phyloP scores from a whole-genome alignment of 2,329 filamentous ascomycete species.

The Colletotrichum paranaense region DNA sequence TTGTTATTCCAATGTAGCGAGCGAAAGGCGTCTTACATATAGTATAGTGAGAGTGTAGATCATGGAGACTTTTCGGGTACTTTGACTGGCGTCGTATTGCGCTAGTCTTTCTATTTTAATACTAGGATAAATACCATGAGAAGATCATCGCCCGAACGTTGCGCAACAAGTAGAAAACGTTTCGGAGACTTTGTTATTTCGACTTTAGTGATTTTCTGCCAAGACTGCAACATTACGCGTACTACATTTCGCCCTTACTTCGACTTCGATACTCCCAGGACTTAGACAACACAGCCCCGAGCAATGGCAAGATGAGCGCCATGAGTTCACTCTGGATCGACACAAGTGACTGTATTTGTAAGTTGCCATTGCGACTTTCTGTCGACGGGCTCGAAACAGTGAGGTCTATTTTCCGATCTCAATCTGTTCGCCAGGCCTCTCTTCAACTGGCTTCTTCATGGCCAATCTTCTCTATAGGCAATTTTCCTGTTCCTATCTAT shows the following conservation, averaged over 20 bases:
- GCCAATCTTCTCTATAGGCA: not conserved
- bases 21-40: not conserved
- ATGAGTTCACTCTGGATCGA: not conserved
- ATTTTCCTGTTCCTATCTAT: not conserved
- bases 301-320: not conserved
- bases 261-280: not conserved
- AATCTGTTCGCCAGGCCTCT: not conserved
- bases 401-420: not conserved
- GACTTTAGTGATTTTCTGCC: not conserved
- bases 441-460: not conserved
- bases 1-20: not conserved
- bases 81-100: not conserved
- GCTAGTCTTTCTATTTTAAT: not conserved
- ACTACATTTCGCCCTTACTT: not conserved
- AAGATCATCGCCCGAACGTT: not conserved
- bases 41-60: not conserved
- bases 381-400: not conserved
- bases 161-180: not conserved
- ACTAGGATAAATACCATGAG: not conserved
- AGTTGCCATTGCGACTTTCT: not conserved
- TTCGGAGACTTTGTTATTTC: not conserved
- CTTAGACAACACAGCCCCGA: not conserved
- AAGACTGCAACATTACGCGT: not conserved
- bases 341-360: not conserved
- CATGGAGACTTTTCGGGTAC: slow-evolving; percentile 25